Conservation (phyloP, 2,329 filamentous ascomycete genomes). For the Fusarium chlamydosporum region DNA sequence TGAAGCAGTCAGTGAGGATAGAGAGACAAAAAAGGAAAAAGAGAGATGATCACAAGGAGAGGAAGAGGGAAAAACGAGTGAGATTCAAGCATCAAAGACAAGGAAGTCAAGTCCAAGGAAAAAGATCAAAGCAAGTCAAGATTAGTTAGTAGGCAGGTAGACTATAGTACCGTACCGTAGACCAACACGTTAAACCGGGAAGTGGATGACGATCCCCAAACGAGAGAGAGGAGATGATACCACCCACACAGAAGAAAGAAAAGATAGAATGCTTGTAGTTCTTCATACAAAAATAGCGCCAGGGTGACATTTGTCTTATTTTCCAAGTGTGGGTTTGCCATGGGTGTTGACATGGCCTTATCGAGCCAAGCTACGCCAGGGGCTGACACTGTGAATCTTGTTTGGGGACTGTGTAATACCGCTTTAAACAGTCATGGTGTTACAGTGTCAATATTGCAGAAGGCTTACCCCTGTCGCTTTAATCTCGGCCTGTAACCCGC, state of each 20-base stretch:
- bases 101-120: conserved; percentile 16
- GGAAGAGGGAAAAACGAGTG: conserved; percentile 35
- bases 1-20: conserved; percentile 17
- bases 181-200: conserved; percentile 43
- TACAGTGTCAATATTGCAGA: conserved; percentile 38
- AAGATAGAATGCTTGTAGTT: conserved; percentile 31
- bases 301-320: conserved; percentile 36
- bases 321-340: conserved; percentile 4
- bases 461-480: conserved; percentile 35
- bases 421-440: background rate
- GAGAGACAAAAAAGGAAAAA: conserved; percentile 15
- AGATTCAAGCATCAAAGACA: conserved; percentile 26
- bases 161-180: background rate
- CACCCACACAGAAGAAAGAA: conserved; percentile 24
- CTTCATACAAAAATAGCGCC: conserved; percentile 14
- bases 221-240: conserved; percentile 39
- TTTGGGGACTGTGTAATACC: conserved; percentile 29
- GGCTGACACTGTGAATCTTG: conserved; percentile 27
- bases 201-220: conserved; percentile 51
- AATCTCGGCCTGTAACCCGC: conserved; percentile 51
- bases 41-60: conserved; percentile 27
- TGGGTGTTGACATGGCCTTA: conserved; percentile 45
- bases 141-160: background rate
- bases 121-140: conserved; percentile 24
- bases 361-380: conserved; percentile 48